A percentile compares a stretch with the other conserved stretches of the same genome.
Evolutionary conservation across 352 stramenopile genomes (phyloP).

Genomic region (Thalassiosira oceanica): DNA sequence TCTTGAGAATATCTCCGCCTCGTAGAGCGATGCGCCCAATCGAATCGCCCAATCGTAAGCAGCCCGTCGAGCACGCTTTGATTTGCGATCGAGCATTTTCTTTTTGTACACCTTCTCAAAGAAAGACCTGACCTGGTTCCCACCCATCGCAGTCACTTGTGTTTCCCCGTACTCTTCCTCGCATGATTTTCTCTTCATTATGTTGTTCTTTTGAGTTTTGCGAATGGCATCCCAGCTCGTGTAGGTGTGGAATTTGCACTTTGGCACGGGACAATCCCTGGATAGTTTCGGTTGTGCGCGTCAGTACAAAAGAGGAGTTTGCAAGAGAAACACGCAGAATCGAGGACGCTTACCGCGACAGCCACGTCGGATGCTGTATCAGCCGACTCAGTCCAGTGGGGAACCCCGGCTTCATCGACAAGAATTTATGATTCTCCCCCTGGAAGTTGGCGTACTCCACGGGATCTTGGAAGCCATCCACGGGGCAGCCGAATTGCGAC

Average conservation of each 20-base stretch:
- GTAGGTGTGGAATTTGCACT: slow-evolving; percentile 12
- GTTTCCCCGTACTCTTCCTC: slow-evolving; percentile 13
- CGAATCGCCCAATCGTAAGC: slow-evolving; percentile 31
- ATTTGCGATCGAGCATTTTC: slow-evolving; percentile 16
- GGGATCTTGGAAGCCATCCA: background rate
- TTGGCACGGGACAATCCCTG: background rate
- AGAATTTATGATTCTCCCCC: background rate
- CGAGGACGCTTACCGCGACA: too few relatives aligned
- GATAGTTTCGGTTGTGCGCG: too few relatives aligned
- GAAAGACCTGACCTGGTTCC: slow-evolving; percentile 14
- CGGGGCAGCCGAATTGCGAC: slow-evolving; percentile 38
- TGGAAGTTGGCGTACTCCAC: slow-evolving; percentile 6
- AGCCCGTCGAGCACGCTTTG: background rate
- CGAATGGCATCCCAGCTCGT: slow-evolving; percentile 3
- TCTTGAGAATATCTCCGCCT: slow-evolving; percentile 29
- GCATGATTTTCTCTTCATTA: too few relatives aligned
- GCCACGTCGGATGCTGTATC: slow-evolving; percentile 25
- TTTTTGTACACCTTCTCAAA: slow-evolving; percentile 15
- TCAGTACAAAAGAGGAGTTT: too few relatives aligned
- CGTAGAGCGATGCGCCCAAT: slow-evolving; percentile 20
- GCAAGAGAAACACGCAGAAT: too few relatives aligned
- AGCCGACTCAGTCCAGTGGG: slow-evolving; percentile 12
- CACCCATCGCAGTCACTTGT: slow-evolving; percentile 29
- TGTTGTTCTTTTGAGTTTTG: background rate
- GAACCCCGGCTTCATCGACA: background rate